Percentiles rank a stretch among this genome's conserved stretches.
Conservation (phyloP, 768 basidiomycete species). For the Kwoniella dejecticola region DNA sequence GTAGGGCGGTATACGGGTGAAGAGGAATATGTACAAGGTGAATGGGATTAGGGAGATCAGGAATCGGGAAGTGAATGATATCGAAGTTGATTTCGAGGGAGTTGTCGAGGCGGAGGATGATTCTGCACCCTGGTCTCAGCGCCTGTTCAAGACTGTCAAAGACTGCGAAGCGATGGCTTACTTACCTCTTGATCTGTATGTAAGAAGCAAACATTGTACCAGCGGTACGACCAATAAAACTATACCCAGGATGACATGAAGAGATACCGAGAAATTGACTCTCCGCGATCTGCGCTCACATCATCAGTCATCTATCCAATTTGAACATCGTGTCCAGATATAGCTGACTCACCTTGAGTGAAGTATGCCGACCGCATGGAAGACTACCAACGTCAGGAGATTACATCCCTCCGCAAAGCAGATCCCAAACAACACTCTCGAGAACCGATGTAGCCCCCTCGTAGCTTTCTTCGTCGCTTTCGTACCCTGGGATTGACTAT, state of each 20-base stretch:
- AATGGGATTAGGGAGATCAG: constrained; percentile 52
- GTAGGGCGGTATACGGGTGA: constrained; percentile 54
- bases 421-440: constrained; percentile 49
- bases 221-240: constrained; percentile 50
- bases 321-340: not conserved
- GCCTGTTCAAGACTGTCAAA: not conserved
- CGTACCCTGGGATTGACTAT: constrained; percentile 1
- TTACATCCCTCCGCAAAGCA: constrained; percentile 51
- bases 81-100: constrained; percentile 24
- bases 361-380: constrained; percentile 49
- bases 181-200: constrained; percentile 51
- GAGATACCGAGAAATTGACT: constrained; percentile 51
- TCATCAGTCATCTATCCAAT: not conserved
- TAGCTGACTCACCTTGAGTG: constrained; percentile 38
- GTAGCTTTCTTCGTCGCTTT: constrained; percentile 38
- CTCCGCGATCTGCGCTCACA: constrained; percentile 34
- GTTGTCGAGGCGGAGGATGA: constrained; percentile 28
- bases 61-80: constrained; percentile 40
- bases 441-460: constrained; percentile 41
- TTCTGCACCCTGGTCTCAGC: constrained; percentile 11
- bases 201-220: constrained; percentile 52
- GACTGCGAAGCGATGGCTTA: not conserved
- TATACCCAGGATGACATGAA: constrained; percentile 50
- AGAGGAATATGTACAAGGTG: constrained; percentile 51
- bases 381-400: constrained; percentile 50